Evolutionary conservation across 305 asterid genomes (phyloP).

Genomic region (Salvia sclarea): DNA sequence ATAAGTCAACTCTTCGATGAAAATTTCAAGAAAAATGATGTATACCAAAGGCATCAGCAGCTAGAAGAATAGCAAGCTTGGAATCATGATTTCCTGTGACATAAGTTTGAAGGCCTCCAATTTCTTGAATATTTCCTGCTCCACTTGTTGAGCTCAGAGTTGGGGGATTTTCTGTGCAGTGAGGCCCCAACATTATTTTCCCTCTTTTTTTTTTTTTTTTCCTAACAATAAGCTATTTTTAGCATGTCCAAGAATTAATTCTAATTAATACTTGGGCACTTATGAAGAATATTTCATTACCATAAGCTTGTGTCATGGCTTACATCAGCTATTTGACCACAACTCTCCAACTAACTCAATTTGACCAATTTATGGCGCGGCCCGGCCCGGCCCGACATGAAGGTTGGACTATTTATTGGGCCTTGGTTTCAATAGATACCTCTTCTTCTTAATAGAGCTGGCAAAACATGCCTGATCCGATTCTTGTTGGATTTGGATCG

Average conservation of each 20-base stretch:
- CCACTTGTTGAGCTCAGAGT: constrained; percentile 38
- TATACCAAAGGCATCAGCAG: constrained; percentile 54
- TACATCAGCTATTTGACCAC: neutral
- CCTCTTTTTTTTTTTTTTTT: neutral
- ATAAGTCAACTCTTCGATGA: neutral
- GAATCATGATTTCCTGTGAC: constrained; percentile 45
- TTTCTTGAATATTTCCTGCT: constrained; percentile 42
- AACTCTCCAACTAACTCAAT: neutral
- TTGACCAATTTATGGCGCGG: neutral
- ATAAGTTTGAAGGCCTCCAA: constrained; percentile 53
- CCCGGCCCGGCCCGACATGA: neutral
- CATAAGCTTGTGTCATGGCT: constrained; percentile 7
- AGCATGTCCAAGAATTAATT: neutral
- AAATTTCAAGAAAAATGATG: neutral
- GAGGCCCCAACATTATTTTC: constrained; percentile 41
- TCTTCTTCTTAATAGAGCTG: no score
- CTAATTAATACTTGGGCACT: neutral
- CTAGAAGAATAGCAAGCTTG: constrained; percentile 46
- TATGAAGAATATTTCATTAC: neutral
- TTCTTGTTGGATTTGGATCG: no score
- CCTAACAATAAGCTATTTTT: neutral
- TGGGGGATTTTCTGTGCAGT: constrained; percentile 50
- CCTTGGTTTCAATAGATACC: no score
- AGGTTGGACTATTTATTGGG: no score
- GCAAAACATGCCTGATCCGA: no score